A percentile compares a stretch with the other conserved stretches of the same genome.
phyloP scores from a whole-genome alignment of 2,329 filamentous ascomycete genomes.

The Colletotrichum viniferum region DNA sequence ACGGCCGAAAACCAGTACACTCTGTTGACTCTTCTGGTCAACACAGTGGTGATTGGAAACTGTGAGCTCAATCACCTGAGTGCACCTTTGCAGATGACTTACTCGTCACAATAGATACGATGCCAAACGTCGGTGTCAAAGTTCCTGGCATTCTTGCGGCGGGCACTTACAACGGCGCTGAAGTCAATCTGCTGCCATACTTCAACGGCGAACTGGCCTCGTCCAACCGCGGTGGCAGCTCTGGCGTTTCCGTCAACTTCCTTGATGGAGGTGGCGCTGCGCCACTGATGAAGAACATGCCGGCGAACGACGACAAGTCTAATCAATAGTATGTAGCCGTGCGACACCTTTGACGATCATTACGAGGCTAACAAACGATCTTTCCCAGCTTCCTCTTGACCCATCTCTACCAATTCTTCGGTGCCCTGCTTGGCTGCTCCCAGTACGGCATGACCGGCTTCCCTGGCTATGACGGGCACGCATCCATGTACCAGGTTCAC shows the following conservation, averaged over 20 bases:
- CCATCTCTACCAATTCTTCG: conserved; percentile 68
- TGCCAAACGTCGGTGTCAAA: conserved; percentile 53
- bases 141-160: conserved; percentile 63
- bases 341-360: background rate
- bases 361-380: background rate
- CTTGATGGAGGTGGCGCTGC: conserved; percentile 63
- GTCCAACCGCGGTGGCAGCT: conserved; percentile 52
- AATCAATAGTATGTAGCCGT: conserved; percentile 56
- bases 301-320: conserved; percentile 52
- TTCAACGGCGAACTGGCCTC: conserved; percentile 60
- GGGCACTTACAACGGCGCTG: conserved; percentile 51
- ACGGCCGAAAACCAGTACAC: conserved; percentile 62
- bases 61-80: conserved; percentile 36
- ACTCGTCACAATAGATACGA: conserved; percentile 44
- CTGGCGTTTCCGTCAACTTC: conserved; percentile 60
- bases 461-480: conserved; percentile 49
- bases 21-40: conserved; percentile 62
- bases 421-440: conserved; percentile 60
- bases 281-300: conserved; percentile 59
- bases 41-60: conserved; percentile 69
- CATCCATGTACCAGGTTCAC: conserved; percentile 58
- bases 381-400: conserved; percentile 56
- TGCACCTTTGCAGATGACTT: background rate
- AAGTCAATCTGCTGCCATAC: conserved; percentile 63
- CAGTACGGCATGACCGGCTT: conserved; percentile 53